phyloP scores from a whole-genome alignment of 805 yeast genomes.

The Kazachstania bromeliacearum region DNA sequence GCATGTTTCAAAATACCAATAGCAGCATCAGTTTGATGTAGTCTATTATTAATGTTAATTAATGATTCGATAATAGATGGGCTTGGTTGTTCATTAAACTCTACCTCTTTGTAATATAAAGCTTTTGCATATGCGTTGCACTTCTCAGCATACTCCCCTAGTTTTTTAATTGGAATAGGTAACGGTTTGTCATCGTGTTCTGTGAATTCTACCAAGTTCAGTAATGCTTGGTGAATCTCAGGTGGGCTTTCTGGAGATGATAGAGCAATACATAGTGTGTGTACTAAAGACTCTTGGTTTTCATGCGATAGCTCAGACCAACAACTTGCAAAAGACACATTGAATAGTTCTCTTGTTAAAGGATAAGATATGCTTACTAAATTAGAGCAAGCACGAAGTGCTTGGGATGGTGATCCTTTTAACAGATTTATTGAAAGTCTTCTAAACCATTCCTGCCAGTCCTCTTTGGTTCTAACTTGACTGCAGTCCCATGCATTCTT shows the following conservation, averaged over 20 bases:
- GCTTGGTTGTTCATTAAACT: slow-evolving; percentile 86
- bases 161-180: slow-evolving; percentile 80
- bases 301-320: slow-evolving; percentile 89
- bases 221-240: slow-evolving; percentile 81
- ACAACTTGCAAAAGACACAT: slow-evolving; percentile 89
- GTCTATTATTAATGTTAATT: slow-evolving; percentile 84
- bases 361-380: slow-evolving; percentile 83
- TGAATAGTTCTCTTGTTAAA: slow-evolving; percentile 80
- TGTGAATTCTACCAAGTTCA: slow-evolving; percentile 90
- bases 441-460: slow-evolving; percentile 97
- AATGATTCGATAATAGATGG: slow-evolving; percentile 86
- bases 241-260: slow-evolving; percentile 91
- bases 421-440: slow-evolving; percentile 74
- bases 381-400: slow-evolving; percentile 84
- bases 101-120: slow-evolving; percentile 88
- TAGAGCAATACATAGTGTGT: slow-evolving; percentile 75
- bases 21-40: slow-evolving; percentile 96
- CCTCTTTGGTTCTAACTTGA: slow-evolving; percentile 82
- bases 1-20: slow-evolving; percentile 94
- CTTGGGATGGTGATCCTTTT: slow-evolving; percentile 90
- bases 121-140: slow-evolving; percentile 98
- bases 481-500: slow-evolving; percentile 88
- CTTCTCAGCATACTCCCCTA: slow-evolving; percentile 87
- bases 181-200: slow-evolving; percentile 94
- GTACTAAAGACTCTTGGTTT: slow-evolving; percentile 81